Conservation (phyloP, 495 filamentous ascomycete genomes). For the Penicillium ochrochloron region DNA sequence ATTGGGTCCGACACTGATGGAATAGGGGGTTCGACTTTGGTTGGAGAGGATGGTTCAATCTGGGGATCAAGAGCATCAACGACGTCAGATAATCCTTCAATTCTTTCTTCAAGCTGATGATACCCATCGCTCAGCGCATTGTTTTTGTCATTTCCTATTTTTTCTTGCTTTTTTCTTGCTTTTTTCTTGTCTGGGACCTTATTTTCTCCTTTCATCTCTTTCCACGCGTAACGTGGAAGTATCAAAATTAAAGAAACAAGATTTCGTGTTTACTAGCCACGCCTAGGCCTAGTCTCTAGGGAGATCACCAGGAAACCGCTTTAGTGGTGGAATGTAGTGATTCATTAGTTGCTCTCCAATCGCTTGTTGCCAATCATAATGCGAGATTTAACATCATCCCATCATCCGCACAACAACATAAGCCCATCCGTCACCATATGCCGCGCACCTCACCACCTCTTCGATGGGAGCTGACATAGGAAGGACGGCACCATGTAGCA, state of each 20-base stretch:
- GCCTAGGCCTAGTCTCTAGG: too few relatives aligned
- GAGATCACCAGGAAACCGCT: too few relatives aligned
- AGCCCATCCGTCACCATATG: conserved; percentile 92
- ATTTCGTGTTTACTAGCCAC: not conserved
- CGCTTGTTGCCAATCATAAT: too few relatives aligned
- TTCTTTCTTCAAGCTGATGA: conserved; percentile 11
- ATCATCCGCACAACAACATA: conserved; percentile 84
- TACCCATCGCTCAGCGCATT: conserved; percentile 2
- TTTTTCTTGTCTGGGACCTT: not conserved
- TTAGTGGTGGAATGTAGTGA: too few relatives aligned
- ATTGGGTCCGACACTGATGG: conserved; percentile 12
- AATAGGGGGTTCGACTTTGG: conserved; percentile 18
- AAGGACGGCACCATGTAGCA: conserved; percentile 85
- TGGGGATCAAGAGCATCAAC: conserved; percentile 20
- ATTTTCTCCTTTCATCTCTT: not conserved
- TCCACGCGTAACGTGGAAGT: not conserved
- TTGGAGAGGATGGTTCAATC: conserved; percentile 15
- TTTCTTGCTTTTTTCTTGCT: not conserved
- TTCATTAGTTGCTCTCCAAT: too few relatives aligned
- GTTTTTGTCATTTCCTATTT: not conserved
- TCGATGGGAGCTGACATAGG: conserved; percentile 84
- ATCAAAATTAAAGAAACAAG: not conserved
- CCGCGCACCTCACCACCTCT: conserved; percentile 77
- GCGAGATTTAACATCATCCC: too few relatives aligned
- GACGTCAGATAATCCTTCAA: conserved; percentile 10